These are phyloP conservation scores for Colletotrichum spaethianum DNA, from an alignment of 2,329 filamentous ascomycete species.

Conservation along the genomic window DNA sequence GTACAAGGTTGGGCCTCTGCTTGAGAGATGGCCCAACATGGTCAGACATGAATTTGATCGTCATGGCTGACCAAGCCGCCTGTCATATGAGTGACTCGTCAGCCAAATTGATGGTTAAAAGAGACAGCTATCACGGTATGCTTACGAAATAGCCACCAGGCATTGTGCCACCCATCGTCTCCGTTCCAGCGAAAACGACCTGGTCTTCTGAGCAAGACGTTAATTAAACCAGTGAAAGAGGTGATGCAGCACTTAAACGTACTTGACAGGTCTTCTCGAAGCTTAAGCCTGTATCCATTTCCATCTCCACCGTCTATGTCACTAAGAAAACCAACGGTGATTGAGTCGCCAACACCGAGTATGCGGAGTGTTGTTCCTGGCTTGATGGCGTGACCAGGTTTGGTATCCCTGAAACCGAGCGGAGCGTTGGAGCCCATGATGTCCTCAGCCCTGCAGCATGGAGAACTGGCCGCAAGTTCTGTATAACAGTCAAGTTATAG, in stretches of 20 bases:
- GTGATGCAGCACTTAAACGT: slow-evolving; percentile 2
- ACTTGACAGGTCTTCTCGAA: slow-evolving; percentile 50
- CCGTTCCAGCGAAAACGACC: slow-evolving; percentile 52
- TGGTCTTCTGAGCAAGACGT: slow-evolving; percentile 40
- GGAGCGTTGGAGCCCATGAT: slow-evolving; percentile 4
- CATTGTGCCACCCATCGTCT: slow-evolving; percentile 47
- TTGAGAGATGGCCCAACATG: slow-evolving; percentile 49
- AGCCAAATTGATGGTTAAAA: background rate
- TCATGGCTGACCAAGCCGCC: slow-evolving; percentile 56
- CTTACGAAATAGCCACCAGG: slow-evolving; percentile 52
- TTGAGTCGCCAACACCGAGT: slow-evolving; percentile 56
- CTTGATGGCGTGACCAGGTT: slow-evolving; percentile 41
- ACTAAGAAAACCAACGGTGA: slow-evolving; percentile 49
- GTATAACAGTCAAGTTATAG: background rate
- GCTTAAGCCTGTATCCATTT: slow-evolving; percentile 52
- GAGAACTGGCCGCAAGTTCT: no score
- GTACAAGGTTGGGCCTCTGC: slow-evolving; percentile 53
- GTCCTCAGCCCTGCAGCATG: background rate
- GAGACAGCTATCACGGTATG: slow-evolving; percentile 5
- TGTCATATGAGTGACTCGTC: background rate
- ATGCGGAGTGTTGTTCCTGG: slow-evolving; percentile 51
- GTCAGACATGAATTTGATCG: slow-evolving; percentile 53
- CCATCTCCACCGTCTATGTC: slow-evolving; percentile 49
- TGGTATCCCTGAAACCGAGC: slow-evolving; percentile 11
- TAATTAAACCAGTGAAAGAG: background rate